Evolutionary conservation across 495 filamentous ascomycete genomes (phyloP).

Genomic region (Penicillium coffeae): DNA sequence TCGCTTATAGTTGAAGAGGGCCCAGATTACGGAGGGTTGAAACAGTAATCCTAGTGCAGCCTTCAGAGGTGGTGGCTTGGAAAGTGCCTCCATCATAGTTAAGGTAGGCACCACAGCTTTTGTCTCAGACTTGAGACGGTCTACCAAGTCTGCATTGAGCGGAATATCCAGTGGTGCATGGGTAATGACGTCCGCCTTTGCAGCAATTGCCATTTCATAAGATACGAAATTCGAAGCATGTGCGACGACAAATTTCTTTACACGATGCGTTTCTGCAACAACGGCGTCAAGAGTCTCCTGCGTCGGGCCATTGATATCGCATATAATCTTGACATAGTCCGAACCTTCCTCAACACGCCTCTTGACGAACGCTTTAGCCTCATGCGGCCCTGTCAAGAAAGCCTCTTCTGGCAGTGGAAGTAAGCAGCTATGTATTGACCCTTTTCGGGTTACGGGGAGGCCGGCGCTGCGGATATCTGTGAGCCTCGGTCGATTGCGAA

Average conservation of each 20-base stretch:
- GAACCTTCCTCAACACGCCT: conserved; percentile 1
- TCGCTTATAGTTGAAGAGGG: too few species aligned
- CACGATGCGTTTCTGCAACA: background rate
- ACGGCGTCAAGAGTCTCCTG: conserved; percentile 6
- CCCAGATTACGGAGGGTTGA: background rate
- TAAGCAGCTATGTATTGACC: conserved; percentile 1
- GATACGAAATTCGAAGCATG: conserved; percentile 1
- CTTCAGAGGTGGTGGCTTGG: background rate
- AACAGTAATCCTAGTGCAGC: background rate
- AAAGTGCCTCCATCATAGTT: conserved; percentile 1
- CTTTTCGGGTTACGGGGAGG: background rate
- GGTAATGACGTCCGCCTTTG: background rate
- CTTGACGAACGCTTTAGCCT: background rate
- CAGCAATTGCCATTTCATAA: background rate
- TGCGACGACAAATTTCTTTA: conserved; percentile 3
- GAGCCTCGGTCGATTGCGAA: background rate
- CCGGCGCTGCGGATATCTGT: conserved; percentile 5
- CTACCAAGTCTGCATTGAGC: background rate
- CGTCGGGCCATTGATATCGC: background rate
- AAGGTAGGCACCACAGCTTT: conserved; percentile 1
- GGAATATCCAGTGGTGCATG: conserved; percentile 3
- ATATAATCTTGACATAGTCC: conserved; percentile 7
- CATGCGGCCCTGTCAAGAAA: background rate
- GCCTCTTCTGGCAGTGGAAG: conserved; percentile 1
- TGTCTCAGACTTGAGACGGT: background rate